Base-by-base conservation (phyloP, 768 basidiomycete genomes). In the Lactarius pseudohatsudake region DNA sequence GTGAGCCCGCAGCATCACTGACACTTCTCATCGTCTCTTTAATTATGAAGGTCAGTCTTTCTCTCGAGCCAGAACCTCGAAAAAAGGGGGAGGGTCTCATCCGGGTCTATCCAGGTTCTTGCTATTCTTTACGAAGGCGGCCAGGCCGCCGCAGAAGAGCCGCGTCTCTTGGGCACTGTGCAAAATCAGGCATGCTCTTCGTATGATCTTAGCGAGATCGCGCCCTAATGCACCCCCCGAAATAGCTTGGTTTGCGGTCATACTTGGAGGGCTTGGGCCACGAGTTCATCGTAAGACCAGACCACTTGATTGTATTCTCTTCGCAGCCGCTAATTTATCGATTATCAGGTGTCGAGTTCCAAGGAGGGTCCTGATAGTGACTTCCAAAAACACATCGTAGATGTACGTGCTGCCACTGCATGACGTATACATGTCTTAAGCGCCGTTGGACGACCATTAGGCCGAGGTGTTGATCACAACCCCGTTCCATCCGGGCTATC, bases 401-500 rank as follows among this genome's bases (percentile, higher is more conserved):
- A 92, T 75, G 91, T 92, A 74, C 61, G 88, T 78, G 50, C 16
- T 26, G 53, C 58, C 60, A 38, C 36, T 38, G 36, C 36, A 70
- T 55, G 63, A 63, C 41, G 32, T 45, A 43, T 26, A 34, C n/a
- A 8, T 15, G 18, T 20, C 61, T 50, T 22, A 41, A 69, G 56
- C 58, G 50, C 62, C 40, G 7, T n/a, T 54, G 8, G 43, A 65
- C 65, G 18, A 61, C 61, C 64, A 43, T 64, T 72, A 91, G 88
- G 87, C 89, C 56, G 91, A 92, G 75, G 84, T 92, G 64, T 75
- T 91, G 73, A 92, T 91, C 75, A 91, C 91, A 2, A 92, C 91
- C 5, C 90, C 91, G 5, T 92, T 93, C 86, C 91, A 93, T 76
- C 91, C 91, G 64, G 91, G 87, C 70, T 93, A 92, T 76, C 83